These are phyloP conservation scores for Malassezia nana DNA, from an alignment of 1,284 basidiomycete genomes.

Conservation along the genomic window DNA sequence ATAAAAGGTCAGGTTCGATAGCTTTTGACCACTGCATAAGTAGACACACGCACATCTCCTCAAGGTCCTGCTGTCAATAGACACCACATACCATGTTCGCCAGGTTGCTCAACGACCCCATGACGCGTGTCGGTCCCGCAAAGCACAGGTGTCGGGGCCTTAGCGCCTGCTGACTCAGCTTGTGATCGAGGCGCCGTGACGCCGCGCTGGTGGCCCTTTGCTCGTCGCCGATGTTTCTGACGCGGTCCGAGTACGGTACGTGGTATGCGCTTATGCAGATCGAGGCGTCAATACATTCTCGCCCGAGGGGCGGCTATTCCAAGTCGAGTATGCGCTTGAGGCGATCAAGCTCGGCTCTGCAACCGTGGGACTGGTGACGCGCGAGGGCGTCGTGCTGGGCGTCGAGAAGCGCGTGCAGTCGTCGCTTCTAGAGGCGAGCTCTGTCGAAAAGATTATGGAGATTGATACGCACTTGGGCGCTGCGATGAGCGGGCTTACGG, in stretches of 20 bases:
- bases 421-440: conserved; percentile 82
- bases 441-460: conserved; percentile 99
- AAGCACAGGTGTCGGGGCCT: not conserved
- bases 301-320: conserved; percentile 85
- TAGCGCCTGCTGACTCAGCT: conserved; percentile 7
- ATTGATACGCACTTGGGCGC: conserved; percentile 92
- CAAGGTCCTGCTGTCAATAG: conserved; percentile 4
- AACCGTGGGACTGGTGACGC: conserved; percentile 66
- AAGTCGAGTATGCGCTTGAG: conserved; percentile 91
- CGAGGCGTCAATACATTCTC: conserved; percentile 98
- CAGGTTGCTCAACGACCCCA: not conserved
- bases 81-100: conserved; percentile 12
- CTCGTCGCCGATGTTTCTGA: conserved; percentile 61
- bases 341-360: conserved; percentile 66
- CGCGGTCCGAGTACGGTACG: conserved; percentile 80
- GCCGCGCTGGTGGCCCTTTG: not conserved
- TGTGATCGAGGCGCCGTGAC: conserved; percentile 1
- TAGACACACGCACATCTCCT: conserved; percentile 10
- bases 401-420: conserved; percentile 99
- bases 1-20: conserved; percentile 47
- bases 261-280: conserved; percentile 54
- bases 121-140: not conserved
- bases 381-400: conserved; percentile 79
- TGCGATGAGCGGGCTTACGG: conserved; percentile 95
- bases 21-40: conserved; percentile 30